phyloP scores from a whole-genome alignment of 768 basidiomycete species.

The Mycena albidolilacea region DNA sequence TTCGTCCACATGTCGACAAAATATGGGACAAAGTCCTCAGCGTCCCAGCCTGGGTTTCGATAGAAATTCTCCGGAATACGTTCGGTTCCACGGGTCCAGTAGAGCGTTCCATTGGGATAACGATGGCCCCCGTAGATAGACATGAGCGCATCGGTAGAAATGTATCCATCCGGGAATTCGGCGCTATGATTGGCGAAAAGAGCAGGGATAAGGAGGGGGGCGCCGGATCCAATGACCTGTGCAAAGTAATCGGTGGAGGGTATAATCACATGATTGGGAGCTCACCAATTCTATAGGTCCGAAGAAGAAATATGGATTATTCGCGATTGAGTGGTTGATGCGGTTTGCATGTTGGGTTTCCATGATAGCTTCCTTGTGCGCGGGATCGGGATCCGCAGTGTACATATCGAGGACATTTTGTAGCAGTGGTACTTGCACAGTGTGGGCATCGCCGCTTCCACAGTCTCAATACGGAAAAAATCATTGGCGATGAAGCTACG shows the following conservation, averaged over 20 bases:
- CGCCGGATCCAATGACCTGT: conserved; percentile 1
- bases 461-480: neutral
- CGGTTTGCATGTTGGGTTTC: neutral
- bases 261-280: neutral
- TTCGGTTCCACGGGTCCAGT: conserved; percentile 7
- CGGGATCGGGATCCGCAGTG: neutral
- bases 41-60: neutral
- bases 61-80: conserved; percentile 31
- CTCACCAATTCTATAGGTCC: conserved; percentile 28
- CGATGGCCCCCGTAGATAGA: conserved; percentile 13
- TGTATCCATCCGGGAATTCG: conserved; percentile 1
- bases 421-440: neutral
- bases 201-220: neutral
- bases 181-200: conserved; percentile 24
- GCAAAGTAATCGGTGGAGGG: neutral
- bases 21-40: neutral
- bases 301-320: conserved; percentile 23
- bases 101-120: neutral
- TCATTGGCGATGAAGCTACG: neutral
- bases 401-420: neutral
- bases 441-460: conserved; percentile 3
- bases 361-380: neutral
- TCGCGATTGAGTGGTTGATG: neutral
- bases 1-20: neutral
- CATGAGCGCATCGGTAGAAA: conserved; percentile 3